Conservation (phyloP, 23 red algal genomes). For the Gracilaria vermiculophylla region DNA sequence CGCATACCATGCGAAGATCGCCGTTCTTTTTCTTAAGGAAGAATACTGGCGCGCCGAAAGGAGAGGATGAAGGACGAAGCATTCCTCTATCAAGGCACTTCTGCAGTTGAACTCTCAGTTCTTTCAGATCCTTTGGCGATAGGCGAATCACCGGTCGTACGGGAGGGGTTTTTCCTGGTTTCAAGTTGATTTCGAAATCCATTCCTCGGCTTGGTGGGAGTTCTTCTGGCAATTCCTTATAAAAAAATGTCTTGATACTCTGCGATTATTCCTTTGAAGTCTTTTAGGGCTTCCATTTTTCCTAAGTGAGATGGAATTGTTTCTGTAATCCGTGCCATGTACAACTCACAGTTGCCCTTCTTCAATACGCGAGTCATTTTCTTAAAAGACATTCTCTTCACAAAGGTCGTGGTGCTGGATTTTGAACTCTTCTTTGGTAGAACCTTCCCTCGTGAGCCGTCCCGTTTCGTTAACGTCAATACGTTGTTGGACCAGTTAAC, state of each 20-base stretch:
- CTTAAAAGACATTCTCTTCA: constrained; percentile 7
- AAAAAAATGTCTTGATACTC: background rate
- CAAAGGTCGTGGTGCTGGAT: background rate
- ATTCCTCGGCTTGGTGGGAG: background rate
- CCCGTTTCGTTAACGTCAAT: background rate
- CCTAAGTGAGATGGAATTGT: background rate
- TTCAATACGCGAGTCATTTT: background rate
- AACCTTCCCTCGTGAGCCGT: background rate
- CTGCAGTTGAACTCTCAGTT: constrained; percentile 10
- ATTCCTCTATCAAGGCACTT: constrained; percentile 17
- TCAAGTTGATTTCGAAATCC: background rate
- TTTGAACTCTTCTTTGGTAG: background rate
- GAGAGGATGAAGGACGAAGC: constrained; percentile 12
- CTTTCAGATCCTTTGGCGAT: background rate
- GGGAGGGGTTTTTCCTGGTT: no score
- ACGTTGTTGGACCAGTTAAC: background rate
- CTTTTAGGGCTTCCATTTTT: background rate
- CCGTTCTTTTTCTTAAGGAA: constrained; percentile 28
- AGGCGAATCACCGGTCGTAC: no score
- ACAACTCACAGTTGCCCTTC: background rate
- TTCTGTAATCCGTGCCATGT: background rate
- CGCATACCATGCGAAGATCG: background rate
- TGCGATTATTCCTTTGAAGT: background rate
- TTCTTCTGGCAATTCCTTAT: constrained; percentile 11
- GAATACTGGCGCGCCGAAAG: constrained; percentile 24